A percentile compares a stretch with the other conserved stretches of the same genome.
Conservation (phyloP, 78 protist species). For the Dictyostelium brefeldianum region DNA sequence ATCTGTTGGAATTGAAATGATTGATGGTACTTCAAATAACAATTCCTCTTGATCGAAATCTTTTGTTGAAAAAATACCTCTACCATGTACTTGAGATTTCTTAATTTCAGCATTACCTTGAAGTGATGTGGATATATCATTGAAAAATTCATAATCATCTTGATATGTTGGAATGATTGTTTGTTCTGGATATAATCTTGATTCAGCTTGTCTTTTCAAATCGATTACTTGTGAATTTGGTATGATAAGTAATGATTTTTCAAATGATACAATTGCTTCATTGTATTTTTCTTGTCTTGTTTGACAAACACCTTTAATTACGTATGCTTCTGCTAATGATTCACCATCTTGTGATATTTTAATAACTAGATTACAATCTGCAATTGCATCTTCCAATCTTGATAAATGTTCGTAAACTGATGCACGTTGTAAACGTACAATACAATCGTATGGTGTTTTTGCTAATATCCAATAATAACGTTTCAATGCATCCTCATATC, state of each 20-base stretch:
- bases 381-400: conserved; percentile 12
- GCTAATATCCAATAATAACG: conserved; percentile 46
- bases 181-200: conserved; percentile 18
- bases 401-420: neutral
- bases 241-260: conserved; percentile 4
- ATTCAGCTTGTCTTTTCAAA: conserved; percentile 16
- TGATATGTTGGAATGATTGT: conserved; percentile 34
- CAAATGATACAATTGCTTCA: conserved; percentile 34
- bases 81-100: conserved; percentile 36
- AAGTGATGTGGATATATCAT: neutral
- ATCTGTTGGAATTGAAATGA: neutral
- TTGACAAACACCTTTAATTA: conserved; percentile 36
- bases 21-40: conserved; percentile 35
- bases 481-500: conserved; percentile 35
- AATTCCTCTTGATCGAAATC: conserved; percentile 73
- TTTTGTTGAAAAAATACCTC: conserved; percentile 69
- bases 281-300: conserved; percentile 25
- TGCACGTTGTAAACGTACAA: conserved; percentile 28
- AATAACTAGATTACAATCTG: conserved; percentile 24
- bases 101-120: neutral
- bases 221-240: conserved; percentile 1
- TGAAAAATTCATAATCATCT: conserved; percentile 58
- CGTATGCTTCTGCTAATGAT: conserved; percentile 36
- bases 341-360: conserved; percentile 30
- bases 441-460: conserved; percentile 29